phyloP scores from a whole-genome alignment of 2,329 filamentous ascomycete genomes.

The Colletotrichum sojae region DNA sequence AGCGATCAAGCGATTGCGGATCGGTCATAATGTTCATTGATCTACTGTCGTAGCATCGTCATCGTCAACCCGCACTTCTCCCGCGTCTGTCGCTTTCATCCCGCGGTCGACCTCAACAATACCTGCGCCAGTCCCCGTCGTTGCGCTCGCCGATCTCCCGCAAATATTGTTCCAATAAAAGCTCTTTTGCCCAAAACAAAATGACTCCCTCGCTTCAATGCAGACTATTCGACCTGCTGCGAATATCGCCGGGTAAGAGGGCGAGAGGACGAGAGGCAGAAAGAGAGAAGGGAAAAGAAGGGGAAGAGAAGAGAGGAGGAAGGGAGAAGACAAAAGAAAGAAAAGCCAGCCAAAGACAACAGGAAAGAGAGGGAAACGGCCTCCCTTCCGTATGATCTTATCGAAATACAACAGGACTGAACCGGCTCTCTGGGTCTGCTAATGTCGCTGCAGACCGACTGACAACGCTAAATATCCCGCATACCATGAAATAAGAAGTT shows the following conservation, averaged over 20 bases:
- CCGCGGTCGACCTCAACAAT: conserved; percentile 30
- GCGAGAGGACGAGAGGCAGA: not conserved
- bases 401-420: conserved; percentile 20
- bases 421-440: conserved; percentile 30
- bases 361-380: not conserved
- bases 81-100: conserved; percentile 22
- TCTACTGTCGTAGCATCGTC: conserved; percentile 37
- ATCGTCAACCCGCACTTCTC: conserved; percentile 20
- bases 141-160: not conserved
- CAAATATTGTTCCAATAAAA: conserved; percentile 3
- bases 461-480: conserved; percentile 28
- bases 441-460: conserved; percentile 36
- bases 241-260: not conserved
- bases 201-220: conserved; percentile 4
- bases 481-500: conserved; percentile 6
- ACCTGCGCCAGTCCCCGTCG: conserved; percentile 1
- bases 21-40: conserved; percentile 40
- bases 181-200: not conserved
- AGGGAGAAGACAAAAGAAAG: not conserved
- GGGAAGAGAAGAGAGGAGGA: not conserved
- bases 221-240: not conserved
- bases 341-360: not conserved
- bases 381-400: conserved; percentile 15
- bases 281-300: conserved; percentile 2
- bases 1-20: conserved; percentile 31